phyloP scores from a whole-genome alignment of 805 yeast genomes.

The Ogataea pini region DNA sequence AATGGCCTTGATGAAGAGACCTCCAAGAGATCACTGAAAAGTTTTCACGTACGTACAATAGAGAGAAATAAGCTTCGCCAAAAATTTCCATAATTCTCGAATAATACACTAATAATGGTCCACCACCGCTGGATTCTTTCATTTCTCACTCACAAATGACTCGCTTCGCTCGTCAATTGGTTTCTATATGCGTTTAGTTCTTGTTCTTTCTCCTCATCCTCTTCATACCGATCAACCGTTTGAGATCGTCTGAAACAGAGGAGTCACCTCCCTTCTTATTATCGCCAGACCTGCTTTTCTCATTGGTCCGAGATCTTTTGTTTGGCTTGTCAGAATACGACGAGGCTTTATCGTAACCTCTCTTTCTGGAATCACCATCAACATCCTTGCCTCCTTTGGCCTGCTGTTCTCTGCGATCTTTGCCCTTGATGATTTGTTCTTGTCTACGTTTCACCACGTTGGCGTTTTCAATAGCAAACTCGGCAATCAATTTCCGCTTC shows the following conservation, averaged over 20 bases:
- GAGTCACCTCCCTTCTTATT: constrained; percentile 10
- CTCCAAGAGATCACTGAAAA: constrained; percentile 66
- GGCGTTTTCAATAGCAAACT: constrained; percentile 95
- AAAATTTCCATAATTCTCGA: no score
- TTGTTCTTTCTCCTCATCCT: constrained; percentile 58
- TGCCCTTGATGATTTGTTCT: constrained; percentile 51
- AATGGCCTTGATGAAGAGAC: constrained; percentile 64
- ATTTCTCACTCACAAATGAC: no score
- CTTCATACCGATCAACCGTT: constrained; percentile 65
- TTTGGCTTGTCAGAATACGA: background rate
- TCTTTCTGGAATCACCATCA: constrained; percentile 2
- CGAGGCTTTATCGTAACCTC: background rate
- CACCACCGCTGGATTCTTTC: no score
- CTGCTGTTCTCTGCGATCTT: constrained; percentile 38
- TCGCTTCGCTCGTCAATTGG: no score
- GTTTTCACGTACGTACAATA: background rate
- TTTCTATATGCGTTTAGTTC: constrained; percentile 20
- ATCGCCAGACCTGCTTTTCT: constrained; percentile 22
- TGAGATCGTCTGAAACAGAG: constrained; percentile 51
- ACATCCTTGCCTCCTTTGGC: constrained; percentile 17
- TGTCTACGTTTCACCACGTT: constrained; percentile 88
- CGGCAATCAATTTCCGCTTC: constrained; percentile 82
- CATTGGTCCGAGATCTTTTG: constrained; percentile 1
- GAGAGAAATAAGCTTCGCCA: background rate
- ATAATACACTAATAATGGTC: no score